Conservation (phyloP, 208 protist genomes). For the Leishmania guyanensis region DNA sequence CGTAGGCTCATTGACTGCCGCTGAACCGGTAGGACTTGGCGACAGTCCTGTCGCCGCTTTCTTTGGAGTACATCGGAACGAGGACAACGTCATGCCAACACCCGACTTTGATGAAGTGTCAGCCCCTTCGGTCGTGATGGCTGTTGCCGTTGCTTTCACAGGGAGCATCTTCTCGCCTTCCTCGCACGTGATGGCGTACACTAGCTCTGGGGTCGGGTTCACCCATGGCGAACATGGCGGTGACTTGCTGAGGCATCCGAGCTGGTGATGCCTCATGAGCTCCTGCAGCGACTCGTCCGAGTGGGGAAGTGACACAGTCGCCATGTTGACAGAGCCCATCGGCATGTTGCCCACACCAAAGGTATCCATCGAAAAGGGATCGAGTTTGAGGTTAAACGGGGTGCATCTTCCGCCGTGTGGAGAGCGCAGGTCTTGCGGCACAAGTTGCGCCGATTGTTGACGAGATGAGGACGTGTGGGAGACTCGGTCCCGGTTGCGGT, state of each 20-base stretch:
- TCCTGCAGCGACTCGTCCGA: background rate
- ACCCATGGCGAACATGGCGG: conserved; percentile 14
- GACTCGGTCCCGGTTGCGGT: conserved; percentile 42
- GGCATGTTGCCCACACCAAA: background rate
- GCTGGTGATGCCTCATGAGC: background rate
- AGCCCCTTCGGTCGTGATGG: background rate
- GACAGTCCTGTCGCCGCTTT: background rate
- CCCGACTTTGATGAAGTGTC: background rate
- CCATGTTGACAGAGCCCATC: background rate
- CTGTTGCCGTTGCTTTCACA: background rate
- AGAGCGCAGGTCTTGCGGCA: conserved; percentile 27
- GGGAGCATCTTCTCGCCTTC: conserved; percentile 1
- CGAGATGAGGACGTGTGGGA: conserved; percentile 22
- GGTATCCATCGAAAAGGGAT: conserved; percentile 16
- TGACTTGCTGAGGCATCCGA: background rate
- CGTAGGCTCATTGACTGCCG: background rate
- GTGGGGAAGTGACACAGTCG: conserved; percentile 4
- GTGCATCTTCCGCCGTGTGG: background rate
- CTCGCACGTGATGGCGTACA: conserved; percentile 21
- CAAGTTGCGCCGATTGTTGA: conserved; percentile 27
- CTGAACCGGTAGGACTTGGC: background rate
- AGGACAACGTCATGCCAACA: background rate
- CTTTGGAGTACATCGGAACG: too few species aligned
- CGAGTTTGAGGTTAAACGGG: conserved; percentile 18
- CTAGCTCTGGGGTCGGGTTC: conserved; percentile 23